Evolutionary conservation across 495 filamentous ascomycete genomes (phyloP), one percentile per base, ranked within the genome.

Genomic region (Acidiella bohemica): DNA sequence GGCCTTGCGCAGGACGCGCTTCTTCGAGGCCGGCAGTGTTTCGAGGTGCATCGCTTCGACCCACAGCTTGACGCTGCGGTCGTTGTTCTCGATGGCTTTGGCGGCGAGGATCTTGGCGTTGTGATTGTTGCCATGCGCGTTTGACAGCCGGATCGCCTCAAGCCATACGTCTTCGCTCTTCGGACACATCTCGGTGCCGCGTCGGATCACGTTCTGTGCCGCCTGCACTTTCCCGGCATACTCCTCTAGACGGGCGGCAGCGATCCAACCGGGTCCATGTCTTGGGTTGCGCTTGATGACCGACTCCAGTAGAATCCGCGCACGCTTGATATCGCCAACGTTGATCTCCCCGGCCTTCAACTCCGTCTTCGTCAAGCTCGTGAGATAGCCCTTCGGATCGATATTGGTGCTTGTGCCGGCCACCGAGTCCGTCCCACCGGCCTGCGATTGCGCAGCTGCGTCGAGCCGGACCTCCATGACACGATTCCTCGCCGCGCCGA

Each of bases 81-180:
- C 80, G 42, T 95, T 95, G 32, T 80, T 74, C 55, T 87, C 77
- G 45, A 99, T 86, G 1, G 86, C 90, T 43, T 88, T 77, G 6
- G 90, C 85, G n/a, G 87, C 92, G 44, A 96, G 93, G 43, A 96
- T 74, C 58, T 88, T 94, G 45, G 84, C 85, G 53, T 95, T 99
- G 23, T 49, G 46, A 18, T 46, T 45, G 46, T 49, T 43, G 40
- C 40, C 40, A 16, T 84, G 79, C 21, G 79, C 75, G 55, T 93
- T 84, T 51, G 93, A 92, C 0, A 96, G 66, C 42, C 86, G 76
- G 36, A 99, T 96, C 41, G 81, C 86, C 54, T 96, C 88, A 18
- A 95, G 66, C 92, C 92, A 99, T 13, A 75, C 81, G 55, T 95
- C 90, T 60, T 94, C 85, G 46, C 78, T 93, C 58, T 88, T 86